These are phyloP conservation scores for Phlebiopsis gigantea DNA, from an alignment of 768 basidiomycete genomes.

Conservation along the genomic window DNA sequence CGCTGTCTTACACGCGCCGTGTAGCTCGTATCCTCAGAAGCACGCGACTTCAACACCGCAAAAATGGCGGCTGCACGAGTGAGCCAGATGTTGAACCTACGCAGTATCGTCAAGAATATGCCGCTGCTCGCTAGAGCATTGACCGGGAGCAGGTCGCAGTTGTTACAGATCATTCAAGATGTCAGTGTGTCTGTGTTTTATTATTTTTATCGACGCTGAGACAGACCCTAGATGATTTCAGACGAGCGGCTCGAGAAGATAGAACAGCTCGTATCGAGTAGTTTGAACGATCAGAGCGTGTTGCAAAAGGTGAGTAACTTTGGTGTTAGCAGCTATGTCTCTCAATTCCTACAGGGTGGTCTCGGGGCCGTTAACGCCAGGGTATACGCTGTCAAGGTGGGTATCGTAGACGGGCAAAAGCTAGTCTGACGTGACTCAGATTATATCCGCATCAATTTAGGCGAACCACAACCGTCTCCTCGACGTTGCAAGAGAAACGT, in stretches of 20 bases:
- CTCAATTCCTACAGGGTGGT: constrained; percentile 45
- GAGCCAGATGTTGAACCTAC: constrained; percentile 73
- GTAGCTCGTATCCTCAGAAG: constrained; percentile 67
- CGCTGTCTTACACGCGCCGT: not conserved
- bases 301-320: constrained; percentile 47
- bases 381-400: constrained; percentile 83
- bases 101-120: constrained; percentile 63
- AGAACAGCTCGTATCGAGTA: constrained; percentile 48
- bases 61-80: constrained; percentile 68
- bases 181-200: constrained; percentile 30
- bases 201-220: not conserved
- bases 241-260: constrained; percentile 69
- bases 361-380: constrained; percentile 70
- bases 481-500: constrained; percentile 93
- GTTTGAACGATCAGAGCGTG: constrained; percentile 68
- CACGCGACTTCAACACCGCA: constrained; percentile 44
- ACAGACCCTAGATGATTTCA: constrained; percentile 52
- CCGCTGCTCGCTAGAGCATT: constrained; percentile 62
- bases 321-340: not conserved
- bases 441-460: constrained; percentile 25
- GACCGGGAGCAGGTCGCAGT: constrained; percentile 46
- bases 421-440: not conserved
- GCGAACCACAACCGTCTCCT: constrained; percentile 79
- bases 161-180: constrained; percentile 58
- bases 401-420: too few relatives aligned